Evolutionary conservation across 768 basidiomycete species (phyloP).

Genomic region (Phlebiopsis gigantea): DNA sequence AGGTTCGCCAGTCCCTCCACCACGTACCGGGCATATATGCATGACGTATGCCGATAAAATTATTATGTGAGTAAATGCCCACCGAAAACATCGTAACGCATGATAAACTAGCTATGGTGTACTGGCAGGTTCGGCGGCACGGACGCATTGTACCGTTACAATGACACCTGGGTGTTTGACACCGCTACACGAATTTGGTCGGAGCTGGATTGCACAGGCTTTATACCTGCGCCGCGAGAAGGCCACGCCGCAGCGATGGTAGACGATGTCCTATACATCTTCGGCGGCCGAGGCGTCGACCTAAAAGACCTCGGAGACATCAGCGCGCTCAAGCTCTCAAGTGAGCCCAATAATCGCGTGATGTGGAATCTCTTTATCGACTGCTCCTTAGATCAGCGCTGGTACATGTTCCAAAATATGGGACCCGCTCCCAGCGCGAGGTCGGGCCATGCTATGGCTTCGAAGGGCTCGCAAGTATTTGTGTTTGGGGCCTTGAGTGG

Average conservation of each 20-base stretch:
- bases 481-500: conserved; percentile 96
- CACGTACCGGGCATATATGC: conserved; percentile 89
- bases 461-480: conserved; percentile 81
- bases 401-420: conserved; percentile 99
- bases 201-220: conserved; percentile 95
- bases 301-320: conserved; percentile 94
- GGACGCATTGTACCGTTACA: conserved; percentile 98
- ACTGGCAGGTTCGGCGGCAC: conserved; percentile 99
- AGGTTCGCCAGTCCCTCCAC: conserved; percentile 61
- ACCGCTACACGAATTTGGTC: conserved; percentile 76
- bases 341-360: conserved; percentile 44
- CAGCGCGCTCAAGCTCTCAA: conserved; percentile 95
- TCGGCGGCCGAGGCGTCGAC: conserved; percentile 95
- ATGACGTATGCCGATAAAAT: conserved; percentile 79
- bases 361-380: neutral
- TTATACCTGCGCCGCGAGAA: conserved; percentile 91
- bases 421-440: conserved; percentile 90
- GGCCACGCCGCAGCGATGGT: conserved; percentile 96
- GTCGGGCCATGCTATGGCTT: conserved; percentile 96
- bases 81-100: neutral
- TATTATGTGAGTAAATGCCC: conserved; percentile 59
- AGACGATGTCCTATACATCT: conserved; percentile 97
- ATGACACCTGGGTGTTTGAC: conserved; percentile 97
- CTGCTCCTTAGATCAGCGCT: conserved; percentile 70
- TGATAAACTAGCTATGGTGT: neutral